Conservation (phyloP, 2,329 filamentous ascomycete species). For the Passalora sequoiae region DNA sequence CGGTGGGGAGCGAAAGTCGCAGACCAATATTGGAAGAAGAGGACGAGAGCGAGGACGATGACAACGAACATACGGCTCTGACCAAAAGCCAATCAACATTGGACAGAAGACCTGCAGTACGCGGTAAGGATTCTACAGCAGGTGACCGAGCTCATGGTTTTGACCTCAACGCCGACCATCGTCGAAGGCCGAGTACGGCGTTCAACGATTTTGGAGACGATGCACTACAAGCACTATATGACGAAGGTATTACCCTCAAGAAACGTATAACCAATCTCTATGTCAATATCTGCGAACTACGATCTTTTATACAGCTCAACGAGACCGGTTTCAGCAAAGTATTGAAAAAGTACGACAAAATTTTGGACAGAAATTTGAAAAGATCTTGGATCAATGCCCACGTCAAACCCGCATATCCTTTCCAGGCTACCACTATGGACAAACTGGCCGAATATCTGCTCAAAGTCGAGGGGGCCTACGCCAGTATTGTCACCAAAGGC, state of each 20-base stretch:
- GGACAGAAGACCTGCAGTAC: conserved; percentile 21
- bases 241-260: conserved; percentile 78
- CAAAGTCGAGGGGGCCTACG: conserved; percentile 73
- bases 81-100: conserved; percentile 33
- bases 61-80: conserved; percentile 44
- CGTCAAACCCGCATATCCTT: conserved; percentile 77
- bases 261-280: conserved; percentile 84
- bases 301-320: conserved; percentile 94
- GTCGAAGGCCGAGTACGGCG: conserved; percentile 58
- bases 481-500: conserved; percentile 74
- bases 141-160: conserved; percentile 17
- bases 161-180: conserved; percentile 38
- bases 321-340: conserved; percentile 95
- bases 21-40: conserved; percentile 56
- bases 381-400: conserved; percentile 66
- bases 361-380: conserved; percentile 74
- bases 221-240: conserved; percentile 62
- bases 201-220: conserved; percentile 78
- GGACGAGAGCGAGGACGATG: conserved; percentile 52
- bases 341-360: conserved; percentile 98
- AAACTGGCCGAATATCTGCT: conserved; percentile 65
- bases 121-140: conserved; percentile 18
- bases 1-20: conserved; percentile 33
- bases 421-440: conserved; percentile 66
- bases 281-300: conserved; percentile 88